Conservation (phyloP, 2,329 filamentous ascomycete species). For the Fusarium bactridioides region DNA sequence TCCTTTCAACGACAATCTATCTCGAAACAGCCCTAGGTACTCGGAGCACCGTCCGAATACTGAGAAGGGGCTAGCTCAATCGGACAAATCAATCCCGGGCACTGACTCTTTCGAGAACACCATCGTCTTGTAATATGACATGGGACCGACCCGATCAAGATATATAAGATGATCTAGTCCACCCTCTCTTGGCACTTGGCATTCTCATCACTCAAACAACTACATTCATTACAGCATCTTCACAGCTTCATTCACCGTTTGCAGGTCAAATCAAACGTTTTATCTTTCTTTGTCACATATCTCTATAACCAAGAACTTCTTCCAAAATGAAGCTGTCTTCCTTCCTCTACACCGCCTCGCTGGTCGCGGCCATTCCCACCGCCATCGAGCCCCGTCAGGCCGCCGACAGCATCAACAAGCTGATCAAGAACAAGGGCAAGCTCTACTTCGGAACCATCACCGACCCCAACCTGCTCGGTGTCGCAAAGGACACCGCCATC, state of each 20-base stretch:
- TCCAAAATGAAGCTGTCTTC: slow-evolving; percentile 15
- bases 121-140: not conserved
- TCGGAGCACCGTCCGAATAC: not conserved
- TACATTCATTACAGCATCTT: not conserved
- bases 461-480: slow-evolving; percentile 61
- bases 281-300: not conserved
- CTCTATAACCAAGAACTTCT: not conserved
- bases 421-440: slow-evolving; percentile 66
- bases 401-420: slow-evolving; percentile 4
- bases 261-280: slow-evolving; percentile 11
- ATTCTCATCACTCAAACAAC: not conserved
- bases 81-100: not conserved
- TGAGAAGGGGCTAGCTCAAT: not conserved
- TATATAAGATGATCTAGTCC: not conserved
- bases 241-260: slow-evolving; percentile 6
- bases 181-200: slow-evolving; percentile 13
- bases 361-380: slow-evolving; percentile 21
- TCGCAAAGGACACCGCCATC: slow-evolving; percentile 48
- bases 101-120: not conserved
- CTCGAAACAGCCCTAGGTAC: not conserved
- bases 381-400: slow-evolving; percentile 15
- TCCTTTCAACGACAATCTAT: not conserved
- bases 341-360: slow-evolving; percentile 18
- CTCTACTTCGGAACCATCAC: slow-evolving; percentile 68
- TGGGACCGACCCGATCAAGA: not conserved